Conservation (phyloP, 2,329 filamentous ascomycete species). For the Fusarium azukiicola region DNA sequence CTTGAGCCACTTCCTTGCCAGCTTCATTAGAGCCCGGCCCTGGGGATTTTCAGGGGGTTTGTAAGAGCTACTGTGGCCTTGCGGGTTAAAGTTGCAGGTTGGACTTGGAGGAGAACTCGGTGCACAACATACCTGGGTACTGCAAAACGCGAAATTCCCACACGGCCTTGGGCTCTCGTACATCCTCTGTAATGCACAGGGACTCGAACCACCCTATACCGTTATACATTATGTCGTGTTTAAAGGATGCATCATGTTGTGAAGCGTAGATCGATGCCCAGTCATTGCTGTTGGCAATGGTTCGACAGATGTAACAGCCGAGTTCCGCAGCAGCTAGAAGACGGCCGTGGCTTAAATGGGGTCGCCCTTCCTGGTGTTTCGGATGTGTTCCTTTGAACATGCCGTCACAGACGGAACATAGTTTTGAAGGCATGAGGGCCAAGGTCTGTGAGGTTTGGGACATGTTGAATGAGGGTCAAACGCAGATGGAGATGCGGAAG, state of each 20-base stretch:
- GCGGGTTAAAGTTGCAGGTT: neutral
- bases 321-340: neutral
- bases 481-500: neutral
- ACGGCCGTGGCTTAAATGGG: neutral
- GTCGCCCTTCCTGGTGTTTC: neutral
- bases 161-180: neutral
- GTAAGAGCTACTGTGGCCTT: neutral
- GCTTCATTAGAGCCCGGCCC: neutral
- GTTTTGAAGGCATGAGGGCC: neutral
- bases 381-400: neutral
- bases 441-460: neutral
- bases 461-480: neutral
- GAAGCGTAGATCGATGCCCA: neutral
- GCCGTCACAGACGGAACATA: neutral
- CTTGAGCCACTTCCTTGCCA: neutral
- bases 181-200: neutral
- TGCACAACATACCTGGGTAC: neutral
- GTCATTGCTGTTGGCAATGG: neutral
- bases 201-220: neutral
- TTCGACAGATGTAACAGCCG: neutral
- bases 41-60: neutral
- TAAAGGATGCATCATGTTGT: neutral
- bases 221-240: neutral
- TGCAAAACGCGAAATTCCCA: neutral
- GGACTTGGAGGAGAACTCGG: neutral